These are phyloP conservation scores for Suzukiozyma palmioleophila DNA, from an alignment of 1,139 yeast species.

Conservation along the genomic window DNA sequence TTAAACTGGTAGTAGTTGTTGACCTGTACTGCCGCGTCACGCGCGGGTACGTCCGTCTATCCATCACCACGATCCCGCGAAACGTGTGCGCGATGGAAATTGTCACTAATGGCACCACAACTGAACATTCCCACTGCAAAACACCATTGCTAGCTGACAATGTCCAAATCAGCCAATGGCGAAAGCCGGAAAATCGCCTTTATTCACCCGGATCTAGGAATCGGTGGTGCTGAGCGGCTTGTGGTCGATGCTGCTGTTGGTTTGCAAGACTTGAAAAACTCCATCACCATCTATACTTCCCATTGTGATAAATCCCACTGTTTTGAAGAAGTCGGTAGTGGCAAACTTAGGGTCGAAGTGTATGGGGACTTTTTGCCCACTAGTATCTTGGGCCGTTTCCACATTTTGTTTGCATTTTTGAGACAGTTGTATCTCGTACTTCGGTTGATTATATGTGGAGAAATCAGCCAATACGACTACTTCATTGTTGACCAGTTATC, in stretches of 20 bases:
- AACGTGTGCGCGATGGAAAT: no score
- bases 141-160: no score
- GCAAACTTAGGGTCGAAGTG: slow-evolving; percentile 57
- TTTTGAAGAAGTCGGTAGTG: slow-evolving; percentile 77
- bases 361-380: slow-evolving; percentile 85
- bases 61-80: no score
- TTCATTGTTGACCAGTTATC: slow-evolving; percentile 87
- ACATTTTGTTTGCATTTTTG: slow-evolving; percentile 76
- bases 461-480: slow-evolving; percentile 54
- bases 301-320: slow-evolving; percentile 86
- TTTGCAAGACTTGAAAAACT: slow-evolving; percentile 63
- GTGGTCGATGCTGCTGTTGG: slow-evolving; percentile 96
- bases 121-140: no score
- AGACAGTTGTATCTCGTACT: slow-evolving; percentile 70
- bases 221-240: slow-evolving; percentile 93
- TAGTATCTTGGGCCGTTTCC: slow-evolving; percentile 56
- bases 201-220: slow-evolving; percentile 93
- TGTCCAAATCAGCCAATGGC: neutral
- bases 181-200: slow-evolving; percentile 54
- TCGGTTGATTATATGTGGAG: slow-evolving; percentile 47
- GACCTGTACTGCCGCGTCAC: no score
- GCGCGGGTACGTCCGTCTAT: no score
- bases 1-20: no score
- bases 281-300: slow-evolving; percentile 73
- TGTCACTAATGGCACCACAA: no score